Base-by-base conservation (phyloP, 257 asterid genomes). In the Verbena officinalis region DNA sequence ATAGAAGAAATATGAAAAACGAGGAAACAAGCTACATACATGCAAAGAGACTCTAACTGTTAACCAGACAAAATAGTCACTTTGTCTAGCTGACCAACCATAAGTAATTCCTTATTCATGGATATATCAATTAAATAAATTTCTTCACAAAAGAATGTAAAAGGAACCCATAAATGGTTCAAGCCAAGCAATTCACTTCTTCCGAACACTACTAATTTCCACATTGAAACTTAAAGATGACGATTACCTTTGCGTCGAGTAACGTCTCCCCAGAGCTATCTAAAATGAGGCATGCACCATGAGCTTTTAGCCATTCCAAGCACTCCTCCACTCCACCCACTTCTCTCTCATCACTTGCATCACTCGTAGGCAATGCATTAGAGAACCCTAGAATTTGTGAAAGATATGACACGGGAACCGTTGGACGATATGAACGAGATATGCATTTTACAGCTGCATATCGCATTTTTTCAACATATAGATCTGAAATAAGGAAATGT, bases 381-480 rank as follows among this genome's bases (percentile, higher is more conserved):
- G 76, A 51, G 79, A 94, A 94, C 65, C 99, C 96, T 33, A 90
- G 72, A 73, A 86, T 87, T 68, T 82, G 94, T 62, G 96, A 74
- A 63, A 94, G 77, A 79, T 90, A 86, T 44, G 84, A 64, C 65
- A 94, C 93, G 4, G 98, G 95, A 61, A 88, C 91, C 15, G 96
- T 80, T 27, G 99, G 99, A 19, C 99, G 98, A 76, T 86, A 83
- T n/a, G 99, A 90, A 42, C 96, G 95, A 59, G 86, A 86, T 53
- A 94, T 88, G 75, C 96, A 90, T 71, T 84, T 94, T 54, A 90
- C 80, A 33, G 99, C 99, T 4, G 89, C 92, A 71, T 90, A 94
- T 71, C 99, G 88, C 96, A 94, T 88, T 85, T 94, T 90, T 67
- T 94, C 99, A 68, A 86, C 96, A 78, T 94, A 78, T 48, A 86